A percentile compares a stretch with the other conserved stretches of the same genome.
Conservation (phyloP, 768 basidiomycete species). For the Lactarius sp. region DNA sequence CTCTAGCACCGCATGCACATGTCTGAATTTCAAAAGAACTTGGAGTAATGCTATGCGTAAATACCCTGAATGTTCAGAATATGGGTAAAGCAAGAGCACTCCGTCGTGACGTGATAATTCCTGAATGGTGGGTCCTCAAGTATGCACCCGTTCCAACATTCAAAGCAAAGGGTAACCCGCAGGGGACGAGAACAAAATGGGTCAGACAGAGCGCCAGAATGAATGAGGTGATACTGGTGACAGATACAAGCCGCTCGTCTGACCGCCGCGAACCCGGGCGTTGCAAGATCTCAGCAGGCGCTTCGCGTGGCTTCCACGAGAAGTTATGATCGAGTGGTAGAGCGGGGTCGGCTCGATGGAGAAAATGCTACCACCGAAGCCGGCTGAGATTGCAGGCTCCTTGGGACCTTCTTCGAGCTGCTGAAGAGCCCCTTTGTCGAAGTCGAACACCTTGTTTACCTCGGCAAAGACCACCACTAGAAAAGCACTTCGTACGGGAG, state of each 20-base stretch:
- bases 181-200: neutral
- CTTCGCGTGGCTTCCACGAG: neutral
- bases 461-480: conserved; percentile 32
- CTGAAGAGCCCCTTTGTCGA: conserved; percentile 29
- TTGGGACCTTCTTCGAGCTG: neutral
- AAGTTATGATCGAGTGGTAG: neutral
- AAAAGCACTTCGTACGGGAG: neutral
- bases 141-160: neutral
- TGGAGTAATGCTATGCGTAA: too few relatives aligned
- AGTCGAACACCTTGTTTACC: conserved; percentile 33
- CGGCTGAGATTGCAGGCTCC: conserved; percentile 26
- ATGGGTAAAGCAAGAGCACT: too few relatives aligned
- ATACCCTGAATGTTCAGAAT: too few relatives aligned
- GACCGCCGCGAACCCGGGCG: conserved; percentile 13
- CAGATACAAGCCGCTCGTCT: conserved; percentile 6
- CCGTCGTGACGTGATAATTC: too few relatives aligned
- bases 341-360: conserved; percentile 3
- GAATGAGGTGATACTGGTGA: conserved; percentile 7
- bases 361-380: conserved; percentile 13
- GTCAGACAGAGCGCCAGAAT: neutral
- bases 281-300: conserved; percentile 14
- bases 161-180: neutral
- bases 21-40: too few relatives aligned
- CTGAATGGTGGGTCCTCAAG: too few relatives aligned
- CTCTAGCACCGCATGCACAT: too few relatives aligned